Evolutionary conservation across 1,284 basidiomycete genomes (phyloP), one percentile per base, ranked within the genome.

Genomic region (Mycena citricolor): DNA sequence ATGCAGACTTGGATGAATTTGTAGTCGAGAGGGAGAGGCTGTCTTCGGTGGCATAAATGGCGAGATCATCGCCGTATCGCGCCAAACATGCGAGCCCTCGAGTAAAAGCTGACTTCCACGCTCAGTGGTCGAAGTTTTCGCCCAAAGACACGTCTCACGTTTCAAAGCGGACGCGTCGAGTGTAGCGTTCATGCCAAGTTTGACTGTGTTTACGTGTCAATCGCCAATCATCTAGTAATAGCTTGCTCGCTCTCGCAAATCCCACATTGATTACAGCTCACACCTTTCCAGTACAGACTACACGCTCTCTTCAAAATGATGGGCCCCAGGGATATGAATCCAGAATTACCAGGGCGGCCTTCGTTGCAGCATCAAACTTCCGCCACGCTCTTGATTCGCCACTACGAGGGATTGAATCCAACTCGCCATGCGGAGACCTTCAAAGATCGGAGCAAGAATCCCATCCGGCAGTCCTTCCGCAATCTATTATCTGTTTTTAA

Each of bases 1-100:
- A 90, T 8, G 88, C 87, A 21, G 88, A 86, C 57, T 83, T 77
- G 6, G 87, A 81, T 1, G 81, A 79, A 61, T 89, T 90, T 19
- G 85, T 86, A 2, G 82, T 68, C 33, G 83, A 86, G 22, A 91
- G 60, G 8, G 81, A 73, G 19, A 90, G 61, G 19, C 66, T 65
- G 23, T 84, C 79, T 1, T 70, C 59, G 8, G 77, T 76, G 5
- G 82, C 85, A 50, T 81, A 74, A 32, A 91, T 73, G 23, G 76
- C 72, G 36, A 90, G 66, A 50, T 90, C 85, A 47, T 90, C 88
- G 34, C 88, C 85, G 59, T 88, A 90, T 65, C 76, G 80, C 28
- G 86, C 81, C 34, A 90, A 69, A 61, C 88, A 90, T 8, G 74
- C 70, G 35, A 90, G 65, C 8, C 83, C 81, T 60, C 75, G 82